A percentile compares a stretch with the other conserved stretches of the same genome.
Evolutionary conservation across 805 yeast species (phyloP).

Genomic region (Suhomyces sp.): DNA sequence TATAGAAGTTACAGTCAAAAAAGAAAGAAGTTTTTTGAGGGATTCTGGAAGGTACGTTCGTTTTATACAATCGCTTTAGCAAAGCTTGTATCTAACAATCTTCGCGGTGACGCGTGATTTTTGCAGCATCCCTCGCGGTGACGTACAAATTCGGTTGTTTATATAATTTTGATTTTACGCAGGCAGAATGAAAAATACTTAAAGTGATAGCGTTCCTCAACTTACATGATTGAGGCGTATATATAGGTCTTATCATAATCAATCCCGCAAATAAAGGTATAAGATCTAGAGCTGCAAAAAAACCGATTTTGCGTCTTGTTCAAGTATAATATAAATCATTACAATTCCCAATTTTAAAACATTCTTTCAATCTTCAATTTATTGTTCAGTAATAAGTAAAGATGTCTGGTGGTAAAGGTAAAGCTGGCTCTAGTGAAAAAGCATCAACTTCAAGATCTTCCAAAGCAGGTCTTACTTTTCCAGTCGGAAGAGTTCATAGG

Average conservation of each 20-base stretch:
- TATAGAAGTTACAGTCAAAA: neutral
- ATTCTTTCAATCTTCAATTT: neutral
- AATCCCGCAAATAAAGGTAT: neutral
- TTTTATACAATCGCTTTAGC: neutral
- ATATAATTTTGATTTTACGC: neutral
- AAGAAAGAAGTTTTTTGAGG: neutral
- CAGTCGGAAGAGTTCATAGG: conserved; percentile 99
- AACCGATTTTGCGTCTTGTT: neutral
- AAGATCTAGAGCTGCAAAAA: neutral
- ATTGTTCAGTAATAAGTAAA: conserved; percentile 12
- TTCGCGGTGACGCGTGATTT: neutral
- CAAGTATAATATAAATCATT: neutral
- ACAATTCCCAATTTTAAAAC: neutral
- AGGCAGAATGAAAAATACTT: neutral
- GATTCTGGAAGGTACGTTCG: neutral
- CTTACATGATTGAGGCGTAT: neutral
- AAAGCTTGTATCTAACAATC: neutral
- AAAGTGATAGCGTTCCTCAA: neutral
- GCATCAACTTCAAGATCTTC: conserved; percentile 97
- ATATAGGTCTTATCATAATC: neutral
- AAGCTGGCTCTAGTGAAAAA: conserved; percentile 87
- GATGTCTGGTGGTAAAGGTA: conserved; percentile 88
- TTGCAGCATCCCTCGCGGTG: neutral
- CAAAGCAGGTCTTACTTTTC: conserved; percentile 98
- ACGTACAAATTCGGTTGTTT: neutral